phyloP scores from a whole-genome alignment of 2,329 filamentous ascomycete species.

The Pseudofabraea citricarpa region DNA sequence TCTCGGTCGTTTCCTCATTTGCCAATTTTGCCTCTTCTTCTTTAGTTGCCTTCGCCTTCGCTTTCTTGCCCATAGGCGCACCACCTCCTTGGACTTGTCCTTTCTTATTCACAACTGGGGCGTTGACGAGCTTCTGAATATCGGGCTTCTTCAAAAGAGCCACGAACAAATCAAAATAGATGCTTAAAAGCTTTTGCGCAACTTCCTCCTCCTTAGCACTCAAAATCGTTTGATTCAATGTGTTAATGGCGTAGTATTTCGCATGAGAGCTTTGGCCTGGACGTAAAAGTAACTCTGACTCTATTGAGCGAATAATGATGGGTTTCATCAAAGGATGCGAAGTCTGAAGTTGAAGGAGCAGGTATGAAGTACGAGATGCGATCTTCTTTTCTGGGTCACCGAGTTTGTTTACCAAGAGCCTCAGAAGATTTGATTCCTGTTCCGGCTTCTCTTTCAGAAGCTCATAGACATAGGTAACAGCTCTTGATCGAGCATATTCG shows the following conservation, averaged over 20 bases:
- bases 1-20: conserved; percentile 61
- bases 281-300: conserved; percentile 82
- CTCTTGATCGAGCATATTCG: conserved; percentile 82
- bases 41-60: conserved; percentile 34
- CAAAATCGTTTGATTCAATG: conserved; percentile 92
- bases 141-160: conserved; percentile 63
- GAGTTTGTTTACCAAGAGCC: conserved; percentile 91
- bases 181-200: conserved; percentile 75
- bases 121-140: conserved; percentile 29
- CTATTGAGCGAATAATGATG: conserved; percentile 77
- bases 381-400: conserved; percentile 96
- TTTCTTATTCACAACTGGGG: conserved; percentile 41
- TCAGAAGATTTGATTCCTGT: conserved; percentile 89
- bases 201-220: conserved; percentile 78
- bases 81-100: conserved; percentile 49
- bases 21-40: conserved; percentile 32
- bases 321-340: conserved; percentile 92
- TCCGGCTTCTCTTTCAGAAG: conserved; percentile 93
- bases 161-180: conserved; percentile 90
- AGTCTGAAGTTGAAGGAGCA: conserved; percentile 85
- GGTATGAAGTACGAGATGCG: conserved; percentile 85
- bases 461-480: conserved; percentile 87
- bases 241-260: conserved; percentile 95
- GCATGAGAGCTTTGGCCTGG: conserved; percentile 83
- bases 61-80: conserved; percentile 44